Conservation (phyloP, 805 yeast genomes). For the Metschnikowia gelsemii region DNA sequence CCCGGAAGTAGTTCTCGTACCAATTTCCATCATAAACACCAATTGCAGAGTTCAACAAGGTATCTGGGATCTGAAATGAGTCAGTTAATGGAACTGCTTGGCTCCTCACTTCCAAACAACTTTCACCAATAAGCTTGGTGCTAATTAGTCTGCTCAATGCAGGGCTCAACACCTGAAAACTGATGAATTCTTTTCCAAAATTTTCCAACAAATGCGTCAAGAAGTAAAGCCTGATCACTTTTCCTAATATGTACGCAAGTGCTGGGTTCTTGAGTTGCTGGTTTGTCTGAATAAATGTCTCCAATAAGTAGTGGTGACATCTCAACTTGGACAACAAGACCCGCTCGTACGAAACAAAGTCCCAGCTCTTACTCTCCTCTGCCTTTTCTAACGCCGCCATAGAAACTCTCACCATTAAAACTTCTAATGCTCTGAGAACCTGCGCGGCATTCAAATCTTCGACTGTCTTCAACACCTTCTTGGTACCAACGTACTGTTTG, state of each 20-base stretch:
- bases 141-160: conserved; percentile 29
- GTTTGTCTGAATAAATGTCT: conserved; percentile 26
- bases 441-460: conserved; percentile 20
- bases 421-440: conserved; percentile 31
- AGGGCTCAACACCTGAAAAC: conserved; percentile 34
- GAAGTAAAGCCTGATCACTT: conserved; percentile 35
- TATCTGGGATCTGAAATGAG: conserved; percentile 24
- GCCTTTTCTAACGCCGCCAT: conserved; percentile 30
- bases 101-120: conserved; percentile 18
- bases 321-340: conserved; percentile 43
- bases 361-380: conserved; percentile 33
- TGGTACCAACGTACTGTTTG: conserved; percentile 6
- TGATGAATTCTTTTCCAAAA: conserved; percentile 39
- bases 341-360: conserved; percentile 36
- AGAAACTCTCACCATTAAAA: conserved; percentile 37
- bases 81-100: conserved; percentile 22
- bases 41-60: conserved; percentile 21
- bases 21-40: conserved; percentile 23
- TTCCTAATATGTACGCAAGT: conserved; percentile 27
- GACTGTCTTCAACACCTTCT: conserved; percentile 7
- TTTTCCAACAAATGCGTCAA: conserved; percentile 27
- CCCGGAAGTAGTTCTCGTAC: conserved; percentile 22
- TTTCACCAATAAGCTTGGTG: conserved; percentile 19
- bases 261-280: conserved; percentile 28
- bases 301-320: conserved; percentile 43